Base-by-base conservation (phyloP, 495 filamentous ascomycete genomes). In the Sabuloglossum arenarium region DNA sequence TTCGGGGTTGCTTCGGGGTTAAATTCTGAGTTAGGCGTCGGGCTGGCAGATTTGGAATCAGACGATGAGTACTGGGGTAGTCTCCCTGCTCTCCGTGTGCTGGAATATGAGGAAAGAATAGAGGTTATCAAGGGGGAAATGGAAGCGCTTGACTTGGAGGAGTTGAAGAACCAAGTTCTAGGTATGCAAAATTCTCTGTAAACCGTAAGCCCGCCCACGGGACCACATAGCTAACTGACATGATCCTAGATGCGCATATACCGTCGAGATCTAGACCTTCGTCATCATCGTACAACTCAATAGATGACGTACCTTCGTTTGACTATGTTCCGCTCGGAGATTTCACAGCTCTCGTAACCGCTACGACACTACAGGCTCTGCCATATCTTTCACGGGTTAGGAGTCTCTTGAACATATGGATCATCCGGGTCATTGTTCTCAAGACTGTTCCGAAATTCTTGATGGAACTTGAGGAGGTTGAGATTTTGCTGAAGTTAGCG, bases 91-190 rank as follows among this genome's bases (percentile, higher is more conserved):
- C 62, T 67, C 5, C 69, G 79, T 28, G 80, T 89, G 0, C 65
- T 75, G 29, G 63, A 69, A 53, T 88, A 91, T 64, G 84, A 89
- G 63, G 69, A 66, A 37, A 76, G 90, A 28, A 74, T 94, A 25
- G 83, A 90, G 34, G 78, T 82, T 54, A 94, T 98, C 59, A 71
- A 71, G 23, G 76, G 80, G 51, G 82, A 79, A 52, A 78, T 96
- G 72, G 85, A 90, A 23, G 75, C 76, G 43, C 70, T 98, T 49
- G 79, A 88, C 54, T 74, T 98, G 47, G 88, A 95, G 59, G 88
- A 93, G 61, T 79, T 97, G 61, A 96, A 96, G 70, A 77, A 74
- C 50, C 86, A 88, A 65, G 85, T 97, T 59, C 71, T 94, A 52
- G 55, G 46, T 52, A 25, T 24, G n/a, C 19, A 3, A 46, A 2